Conservation (phyloP, 2,329 filamentous ascomycete genomes). For the Helminthosporium solani region DNA sequence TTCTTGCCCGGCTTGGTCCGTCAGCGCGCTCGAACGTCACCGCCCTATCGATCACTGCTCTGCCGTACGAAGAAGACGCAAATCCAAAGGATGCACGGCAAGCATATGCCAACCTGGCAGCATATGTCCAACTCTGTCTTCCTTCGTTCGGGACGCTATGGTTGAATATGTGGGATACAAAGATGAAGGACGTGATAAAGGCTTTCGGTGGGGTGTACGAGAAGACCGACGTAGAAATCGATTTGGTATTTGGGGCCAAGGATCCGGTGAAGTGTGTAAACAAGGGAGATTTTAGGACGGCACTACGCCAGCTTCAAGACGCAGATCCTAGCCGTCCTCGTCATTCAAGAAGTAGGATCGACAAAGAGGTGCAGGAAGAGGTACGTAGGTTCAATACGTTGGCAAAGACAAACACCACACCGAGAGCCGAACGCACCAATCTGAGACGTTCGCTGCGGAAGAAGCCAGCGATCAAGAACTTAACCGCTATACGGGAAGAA, state of each 20-base stretch:
- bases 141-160: slow-evolving; percentile 17
- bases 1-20: slow-evolving; percentile 19
- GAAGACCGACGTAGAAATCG: slow-evolving; percentile 11
- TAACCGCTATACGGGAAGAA: background rate
- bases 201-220: slow-evolving; percentile 9
- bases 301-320: background rate
- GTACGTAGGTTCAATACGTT: background rate
- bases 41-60: slow-evolving; percentile 23
- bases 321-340: background rate
- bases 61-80: slow-evolving; percentile 35
- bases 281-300: background rate
- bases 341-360: background rate
- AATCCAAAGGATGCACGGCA: slow-evolving; percentile 6
- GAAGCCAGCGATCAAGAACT: background rate
- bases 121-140: slow-evolving; percentile 16
- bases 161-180: slow-evolving; percentile 21
- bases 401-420: background rate
- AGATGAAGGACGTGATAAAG: slow-evolving; percentile 5
- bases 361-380: background rate
- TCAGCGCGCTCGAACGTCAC: slow-evolving; percentile 21
- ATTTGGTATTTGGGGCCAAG: background rate
- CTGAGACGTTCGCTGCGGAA: background rate
- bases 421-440: background rate
- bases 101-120: slow-evolving; percentile 20
- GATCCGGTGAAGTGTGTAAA: slow-evolving; percentile 2